These are phyloP conservation scores for Wickerhamomyces silvicola DNA, from an alignment of 805 yeast species.

Conservation along the genomic window DNA sequence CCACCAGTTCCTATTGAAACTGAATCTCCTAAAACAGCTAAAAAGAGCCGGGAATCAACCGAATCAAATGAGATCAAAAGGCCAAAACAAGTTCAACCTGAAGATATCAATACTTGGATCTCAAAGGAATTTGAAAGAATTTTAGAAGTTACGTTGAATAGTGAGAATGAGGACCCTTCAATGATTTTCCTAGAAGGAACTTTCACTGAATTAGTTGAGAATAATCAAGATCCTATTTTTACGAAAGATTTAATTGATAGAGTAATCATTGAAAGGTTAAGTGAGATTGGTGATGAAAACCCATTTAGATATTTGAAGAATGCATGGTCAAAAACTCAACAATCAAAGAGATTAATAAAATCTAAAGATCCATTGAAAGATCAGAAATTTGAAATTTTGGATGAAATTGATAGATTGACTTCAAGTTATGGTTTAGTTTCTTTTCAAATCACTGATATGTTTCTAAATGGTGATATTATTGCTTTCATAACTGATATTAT, in stretches of 20 bases:
- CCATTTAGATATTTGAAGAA: slow-evolving; percentile 43
- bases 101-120: slow-evolving; percentile 4
- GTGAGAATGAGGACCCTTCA: slow-evolving; percentile 6
- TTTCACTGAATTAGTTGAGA: slow-evolving; percentile 18
- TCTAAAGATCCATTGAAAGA: slow-evolving; percentile 33
- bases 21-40: no score
- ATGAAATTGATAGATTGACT: slow-evolving; percentile 42
- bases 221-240: slow-evolving; percentile 14
- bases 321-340: slow-evolving; percentile 37
- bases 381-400: slow-evolving; percentile 34
- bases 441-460: slow-evolving; percentile 58
- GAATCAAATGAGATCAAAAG: no score
- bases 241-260: slow-evolving; percentile 33
- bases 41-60: no score
- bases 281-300: slow-evolving; percentile 43
- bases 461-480: slow-evolving; percentile 24
- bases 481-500: slow-evolving; percentile 25
- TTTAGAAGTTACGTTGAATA: slow-evolving; percentile 17
- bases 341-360: slow-evolving; percentile 36
- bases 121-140: slow-evolving; percentile 9
- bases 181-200: slow-evolving; percentile 17
- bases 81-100: background rate
- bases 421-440: slow-evolving; percentile 62
- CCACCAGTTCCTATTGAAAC: slow-evolving; percentile 1
- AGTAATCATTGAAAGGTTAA: slow-evolving; percentile 46